Percentiles rank a stretch among this genome's conserved stretches.
Evolutionary conservation across 2,329 filamentous ascomycete genomes (phyloP).

Genomic region (Dactylellina sp.): DNA sequence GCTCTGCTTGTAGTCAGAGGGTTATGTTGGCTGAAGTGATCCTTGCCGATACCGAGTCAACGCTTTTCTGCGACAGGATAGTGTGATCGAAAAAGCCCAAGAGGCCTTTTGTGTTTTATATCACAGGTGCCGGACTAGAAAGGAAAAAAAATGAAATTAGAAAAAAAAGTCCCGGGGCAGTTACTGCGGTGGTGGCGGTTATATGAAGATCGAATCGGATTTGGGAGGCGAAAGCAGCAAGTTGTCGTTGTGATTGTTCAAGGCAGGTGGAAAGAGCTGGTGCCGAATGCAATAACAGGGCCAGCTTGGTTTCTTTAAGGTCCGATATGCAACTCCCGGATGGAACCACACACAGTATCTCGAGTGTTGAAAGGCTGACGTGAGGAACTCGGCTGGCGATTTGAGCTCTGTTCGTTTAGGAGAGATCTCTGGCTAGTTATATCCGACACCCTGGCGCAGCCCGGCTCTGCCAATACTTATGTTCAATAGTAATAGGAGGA

Average conservation of each 20-base stretch:
- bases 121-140: neutral
- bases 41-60: constrained; percentile 18
- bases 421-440: constrained; percentile 33
- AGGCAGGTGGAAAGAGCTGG: constrained; percentile 33
- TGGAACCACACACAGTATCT: constrained; percentile 34
- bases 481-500: constrained; percentile 35
- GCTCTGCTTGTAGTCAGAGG: constrained; percentile 12
- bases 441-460: constrained; percentile 32
- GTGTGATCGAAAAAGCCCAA: constrained; percentile 30
- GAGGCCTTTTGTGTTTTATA: constrained; percentile 15
- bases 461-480: constrained; percentile 28
- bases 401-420: constrained; percentile 33
- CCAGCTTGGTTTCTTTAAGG: constrained; percentile 26
- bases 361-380: constrained; percentile 29
- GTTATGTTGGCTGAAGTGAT: constrained; percentile 15
- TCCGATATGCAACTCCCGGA: constrained; percentile 55
- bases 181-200: constrained; percentile 33
- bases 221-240: constrained; percentile 41
- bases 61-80: constrained; percentile 50
- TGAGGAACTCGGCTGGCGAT: constrained; percentile 26
- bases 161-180: constrained; percentile 30
- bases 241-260: constrained; percentile 44
- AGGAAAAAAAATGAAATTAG: constrained; percentile 15
- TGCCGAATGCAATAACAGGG: constrained; percentile 39
- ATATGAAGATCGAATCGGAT: constrained; percentile 43